Conservation (phyloP, 1,284 basidiomycete species). For the Agroathelia rolfsii region DNA sequence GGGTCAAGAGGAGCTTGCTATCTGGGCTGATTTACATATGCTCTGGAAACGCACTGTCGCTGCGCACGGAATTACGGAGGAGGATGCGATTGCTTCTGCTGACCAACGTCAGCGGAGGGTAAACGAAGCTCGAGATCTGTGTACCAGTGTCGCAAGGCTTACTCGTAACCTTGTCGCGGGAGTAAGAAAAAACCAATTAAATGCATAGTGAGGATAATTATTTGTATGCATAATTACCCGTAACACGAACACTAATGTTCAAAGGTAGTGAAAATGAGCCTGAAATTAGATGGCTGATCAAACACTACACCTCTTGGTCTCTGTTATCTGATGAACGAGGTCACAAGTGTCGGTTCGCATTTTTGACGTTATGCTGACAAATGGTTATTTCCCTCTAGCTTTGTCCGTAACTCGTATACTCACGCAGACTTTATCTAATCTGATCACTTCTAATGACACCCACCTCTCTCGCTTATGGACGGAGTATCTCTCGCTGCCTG, state of each 20-base stretch:
- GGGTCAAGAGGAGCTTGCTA: slow-evolving; percentile 31
- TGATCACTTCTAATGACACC: slow-evolving; percentile 57
- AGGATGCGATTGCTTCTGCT: slow-evolving; percentile 32
- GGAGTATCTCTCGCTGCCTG: slow-evolving; percentile 52
- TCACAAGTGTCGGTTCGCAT: slow-evolving; percentile 35
- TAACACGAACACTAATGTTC: slow-evolving; percentile 24
- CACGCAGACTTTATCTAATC: slow-evolving; percentile 63
- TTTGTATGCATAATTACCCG: slow-evolving; percentile 10
- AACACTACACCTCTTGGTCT: slow-evolving; percentile 62
- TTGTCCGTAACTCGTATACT: slow-evolving; percentile 47
- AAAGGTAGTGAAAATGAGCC: slow-evolving; percentile 60
- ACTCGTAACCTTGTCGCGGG: slow-evolving; percentile 70
- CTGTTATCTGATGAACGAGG: slow-evolving; percentile 41
- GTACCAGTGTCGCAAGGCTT: slow-evolving; percentile 51
- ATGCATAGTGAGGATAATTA: slow-evolving; percentile 45
- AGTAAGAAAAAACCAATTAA: slow-evolving; percentile 51
- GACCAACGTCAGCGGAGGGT: slow-evolving; percentile 18
- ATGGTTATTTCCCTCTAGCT: slow-evolving; percentile 33
- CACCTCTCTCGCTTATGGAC: slow-evolving; percentile 51
- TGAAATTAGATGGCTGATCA: slow-evolving; percentile 46
- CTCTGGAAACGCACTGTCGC: slow-evolving; percentile 42
- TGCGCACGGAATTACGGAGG: slow-evolving; percentile 36
- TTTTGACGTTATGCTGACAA: slow-evolving; percentile 5
- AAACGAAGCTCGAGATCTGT: slow-evolving; percentile 22
- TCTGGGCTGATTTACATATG: slow-evolving; percentile 45